Evolutionary conservation across 768 basidiomycete genomes (phyloP).

Genomic region (Tricholomella constricta): DNA sequence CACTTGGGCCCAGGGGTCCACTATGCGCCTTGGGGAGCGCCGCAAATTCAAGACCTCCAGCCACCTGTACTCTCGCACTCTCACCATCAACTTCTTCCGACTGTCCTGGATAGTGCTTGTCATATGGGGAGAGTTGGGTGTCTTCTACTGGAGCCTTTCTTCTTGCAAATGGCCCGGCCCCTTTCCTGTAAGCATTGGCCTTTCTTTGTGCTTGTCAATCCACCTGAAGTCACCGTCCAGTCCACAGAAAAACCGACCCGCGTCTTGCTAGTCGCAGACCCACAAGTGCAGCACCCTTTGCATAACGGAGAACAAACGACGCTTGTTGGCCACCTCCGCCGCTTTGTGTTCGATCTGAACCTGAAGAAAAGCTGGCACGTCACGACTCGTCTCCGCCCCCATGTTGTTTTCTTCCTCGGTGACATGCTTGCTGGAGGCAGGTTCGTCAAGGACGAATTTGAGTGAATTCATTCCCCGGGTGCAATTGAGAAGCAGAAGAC

Average conservation of each 20-base stretch:
- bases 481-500: neutral
- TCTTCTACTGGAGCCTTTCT: constrained; percentile 59
- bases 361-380: constrained; percentile 74
- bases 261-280: constrained; percentile 70
- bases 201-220: neutral
- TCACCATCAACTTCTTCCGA: constrained; percentile 21
- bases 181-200: constrained; percentile 24
- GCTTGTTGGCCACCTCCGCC: constrained; percentile 43
- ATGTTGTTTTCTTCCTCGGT: constrained; percentile 74
- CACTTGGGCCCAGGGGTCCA: neutral
- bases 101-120: constrained; percentile 30
- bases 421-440: constrained; percentile 75
- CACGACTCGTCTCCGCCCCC: constrained; percentile 54
- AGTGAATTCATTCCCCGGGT: constrained; percentile 31
- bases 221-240: neutral
- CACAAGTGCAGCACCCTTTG: constrained; percentile 55
- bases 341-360: constrained; percentile 55
- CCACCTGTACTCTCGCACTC: constrained; percentile 20
- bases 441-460: constrained; percentile 45
- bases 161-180: constrained; percentile 61
- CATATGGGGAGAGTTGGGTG: constrained; percentile 66
- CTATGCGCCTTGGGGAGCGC: constrained; percentile 23
- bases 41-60: constrained; percentile 14
- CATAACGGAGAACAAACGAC: constrained; percentile 37
- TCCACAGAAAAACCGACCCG: constrained; percentile 41